Conservation (phyloP, 148 eudicot genomes). For the Rhododendron williamsianum region DNA sequence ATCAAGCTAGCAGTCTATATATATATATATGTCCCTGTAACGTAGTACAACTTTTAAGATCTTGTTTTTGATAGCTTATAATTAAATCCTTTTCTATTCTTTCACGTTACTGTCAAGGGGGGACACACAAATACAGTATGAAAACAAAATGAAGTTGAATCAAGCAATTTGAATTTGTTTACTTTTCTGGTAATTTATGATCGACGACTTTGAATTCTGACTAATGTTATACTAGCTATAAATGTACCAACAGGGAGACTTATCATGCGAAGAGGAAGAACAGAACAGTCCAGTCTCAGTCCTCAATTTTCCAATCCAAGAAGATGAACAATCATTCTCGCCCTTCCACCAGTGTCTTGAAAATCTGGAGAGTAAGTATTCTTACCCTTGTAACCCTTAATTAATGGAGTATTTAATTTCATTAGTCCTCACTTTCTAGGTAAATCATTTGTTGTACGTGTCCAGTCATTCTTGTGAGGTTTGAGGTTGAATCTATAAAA, state of each 20-base stretch:
- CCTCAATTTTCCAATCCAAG: constrained; percentile 47
- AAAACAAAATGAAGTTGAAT: neutral
- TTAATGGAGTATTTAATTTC: no score
- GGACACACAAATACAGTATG: no score
- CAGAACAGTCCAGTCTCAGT: constrained; percentile 65
- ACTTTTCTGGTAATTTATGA: neutral
- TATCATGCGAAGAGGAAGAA: constrained; percentile 33
- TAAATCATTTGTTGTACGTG: neutral
- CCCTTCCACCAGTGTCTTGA: constrained; percentile 34
- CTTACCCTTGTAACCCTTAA: neutral
- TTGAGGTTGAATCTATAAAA: neutral
- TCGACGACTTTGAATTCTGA: neutral
- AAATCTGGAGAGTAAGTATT: constrained; percentile 34
- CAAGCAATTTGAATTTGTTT: neutral
- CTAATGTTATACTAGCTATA: neutral
- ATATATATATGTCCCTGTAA: neutral
- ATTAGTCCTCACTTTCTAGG: neutral
- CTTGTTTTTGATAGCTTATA: neutral
- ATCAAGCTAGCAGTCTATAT: neutral
- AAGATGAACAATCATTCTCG: constrained; percentile 30
- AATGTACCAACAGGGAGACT: constrained; percentile 16
- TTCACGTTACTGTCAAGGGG: neutral
- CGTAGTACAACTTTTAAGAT: neutral
- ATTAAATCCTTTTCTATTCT: neutral
- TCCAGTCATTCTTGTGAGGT: neutral